These are phyloP conservation scores for Russula griseocarnosa DNA, from an alignment of 768 basidiomycete species.

Conservation along the genomic window DNA sequence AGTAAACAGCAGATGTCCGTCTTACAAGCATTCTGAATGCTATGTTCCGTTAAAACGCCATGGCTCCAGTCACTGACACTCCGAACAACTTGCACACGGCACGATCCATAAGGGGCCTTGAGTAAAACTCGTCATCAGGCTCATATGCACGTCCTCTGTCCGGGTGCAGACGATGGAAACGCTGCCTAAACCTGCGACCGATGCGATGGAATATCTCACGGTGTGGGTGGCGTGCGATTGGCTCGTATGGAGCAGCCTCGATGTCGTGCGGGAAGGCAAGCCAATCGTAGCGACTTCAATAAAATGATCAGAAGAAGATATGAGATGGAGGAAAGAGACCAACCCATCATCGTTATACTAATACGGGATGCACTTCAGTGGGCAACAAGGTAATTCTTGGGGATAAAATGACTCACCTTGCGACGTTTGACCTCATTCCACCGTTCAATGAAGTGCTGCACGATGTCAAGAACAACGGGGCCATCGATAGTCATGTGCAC, in stretches of 20 bases:
- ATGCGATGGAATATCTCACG: constrained; percentile 51
- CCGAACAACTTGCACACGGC: constrained; percentile 75
- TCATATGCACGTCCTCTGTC: constrained; percentile 36
- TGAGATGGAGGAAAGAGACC: constrained; percentile 29
- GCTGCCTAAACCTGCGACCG: constrained; percentile 32
- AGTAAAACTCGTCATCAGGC: constrained; percentile 37
- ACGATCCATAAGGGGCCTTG: constrained; percentile 47
- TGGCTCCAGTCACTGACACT: constrained; percentile 93
- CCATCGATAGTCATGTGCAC: constrained; percentile 83
- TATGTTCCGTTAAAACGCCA: constrained; percentile 83
- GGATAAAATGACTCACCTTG: constrained; percentile 44
- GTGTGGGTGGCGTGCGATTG: constrained; percentile 70
- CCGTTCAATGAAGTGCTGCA: constrained; percentile 89
- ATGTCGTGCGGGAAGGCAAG: constrained; percentile 78
- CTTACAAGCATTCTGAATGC: constrained; percentile 91
- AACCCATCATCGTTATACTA: constrained; percentile 45
- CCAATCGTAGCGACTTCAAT: constrained; percentile 51
- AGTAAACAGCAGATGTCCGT: constrained; percentile 25
- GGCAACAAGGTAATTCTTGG: not conserved
- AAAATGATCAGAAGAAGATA: not conserved
- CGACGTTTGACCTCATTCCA: constrained; percentile 89
- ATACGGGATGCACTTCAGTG: not conserved
- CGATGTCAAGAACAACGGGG: constrained; percentile 81
- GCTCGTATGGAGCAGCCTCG: constrained; percentile 56
- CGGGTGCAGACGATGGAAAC: constrained; percentile 33